Evolutionary conservation across 192 early-diverging fungal genomes (phyloP), one percentile per base, ranked within the genome.

Genomic region (Anaeromyces robustus): DNA sequence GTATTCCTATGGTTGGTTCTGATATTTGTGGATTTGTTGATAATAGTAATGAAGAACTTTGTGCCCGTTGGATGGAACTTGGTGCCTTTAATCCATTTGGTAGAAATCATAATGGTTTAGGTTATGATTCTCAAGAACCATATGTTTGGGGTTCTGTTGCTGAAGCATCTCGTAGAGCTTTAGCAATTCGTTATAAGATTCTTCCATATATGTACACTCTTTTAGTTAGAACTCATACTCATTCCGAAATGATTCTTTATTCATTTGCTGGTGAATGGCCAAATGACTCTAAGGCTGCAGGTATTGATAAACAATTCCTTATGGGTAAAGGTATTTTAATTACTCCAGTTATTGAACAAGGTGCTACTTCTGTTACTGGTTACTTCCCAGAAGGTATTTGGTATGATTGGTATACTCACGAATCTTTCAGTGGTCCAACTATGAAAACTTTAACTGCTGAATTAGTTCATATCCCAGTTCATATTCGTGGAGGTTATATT

Each of bases 11-110:
- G 84, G 86, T 89, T 3, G 93, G 93, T 22, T 82, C 93, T 18
- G 93, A 94, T 82, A 89, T 94, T 34, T 91, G 93, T 80, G 93
- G 93, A 14, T 94, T 94, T 84, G 85, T 84, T 30, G 85, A 84
- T 3, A 84, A 90, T 31, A 83, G 88, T 0, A 88, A 87, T 4
- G 90, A 92, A 80, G 88, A 92, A 78, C 85, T 94, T 29, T 92
- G 90, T 52, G 87, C 89, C 0, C 85, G 93, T 29, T 94, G 92
- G 92, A 84, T 86, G 22, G 85, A 91, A 81, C 79, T 93, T 2
- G 92, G 91, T 39, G 83, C 90, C 7, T 89, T 92, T 68, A 88
- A 89, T 77, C 92, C 92, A 3, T 92, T 92, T 77, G 82, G 88
- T 31, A 83, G 93, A 28, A 89, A 89, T 82, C 93, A 94, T 80